Conservation (phyloP, 2,329 filamentous ascomycete genomes). For the Ceratocystis diversiconidia region DNA sequence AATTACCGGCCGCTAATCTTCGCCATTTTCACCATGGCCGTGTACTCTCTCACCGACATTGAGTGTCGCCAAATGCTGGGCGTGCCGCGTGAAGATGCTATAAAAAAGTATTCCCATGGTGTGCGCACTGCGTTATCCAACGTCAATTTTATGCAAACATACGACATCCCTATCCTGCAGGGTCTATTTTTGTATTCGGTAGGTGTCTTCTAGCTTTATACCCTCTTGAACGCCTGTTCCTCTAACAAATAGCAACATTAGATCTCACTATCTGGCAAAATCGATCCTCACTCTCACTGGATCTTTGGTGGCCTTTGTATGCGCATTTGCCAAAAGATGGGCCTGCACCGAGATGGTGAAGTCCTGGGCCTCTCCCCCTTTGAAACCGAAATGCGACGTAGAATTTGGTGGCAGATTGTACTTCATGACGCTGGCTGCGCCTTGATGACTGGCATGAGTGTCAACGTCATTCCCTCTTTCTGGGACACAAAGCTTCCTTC, state of each 20-base stretch:
- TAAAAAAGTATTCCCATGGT: conserved; percentile 38
- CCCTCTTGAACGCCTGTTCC: not conserved
- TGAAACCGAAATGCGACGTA: conserved; percentile 52
- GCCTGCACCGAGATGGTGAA: conserved; percentile 48
- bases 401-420: conserved; percentile 53
- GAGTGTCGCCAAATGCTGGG: conserved; percentile 43
- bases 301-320: conserved; percentile 46
- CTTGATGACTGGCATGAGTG: conserved; percentile 42
- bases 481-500: conserved; percentile 43
- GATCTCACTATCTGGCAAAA: conserved; percentile 43
- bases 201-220: conserved; percentile 18
- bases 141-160: conserved; percentile 43
- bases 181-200: conserved; percentile 45
- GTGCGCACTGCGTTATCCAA: conserved; percentile 37
- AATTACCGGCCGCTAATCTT: conserved; percentile 49
- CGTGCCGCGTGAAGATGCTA: conserved; percentile 34
- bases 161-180: conserved; percentile 45
- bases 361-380: conserved; percentile 43
- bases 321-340: conserved; percentile 53
- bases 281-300: conserved; percentile 46
- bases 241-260: conserved; percentile 23
- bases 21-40: conserved; percentile 49
- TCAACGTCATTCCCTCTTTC: conserved; percentile 35
- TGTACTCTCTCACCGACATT: conserved; percentile 38
- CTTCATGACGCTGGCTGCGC: conserved; percentile 44